phyloP scores from a whole-genome alignment of 1,284 basidiomycete species.

The Marasmius fiardii region DNA sequence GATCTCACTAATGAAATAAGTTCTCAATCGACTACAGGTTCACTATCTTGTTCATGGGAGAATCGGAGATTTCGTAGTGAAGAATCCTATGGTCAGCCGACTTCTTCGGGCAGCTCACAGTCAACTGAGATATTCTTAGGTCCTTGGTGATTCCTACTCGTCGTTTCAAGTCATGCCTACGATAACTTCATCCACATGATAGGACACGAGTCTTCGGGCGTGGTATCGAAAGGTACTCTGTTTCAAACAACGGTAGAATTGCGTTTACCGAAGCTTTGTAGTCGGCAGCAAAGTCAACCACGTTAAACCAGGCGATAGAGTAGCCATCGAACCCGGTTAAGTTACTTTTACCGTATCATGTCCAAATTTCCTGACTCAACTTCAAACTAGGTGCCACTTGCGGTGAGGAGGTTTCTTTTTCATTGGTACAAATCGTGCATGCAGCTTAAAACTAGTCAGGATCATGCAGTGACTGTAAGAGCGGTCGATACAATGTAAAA shows the following conservation, averaged over 20 bases:
- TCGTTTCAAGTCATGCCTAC: neutral
- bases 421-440: neutral
- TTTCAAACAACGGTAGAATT: neutral
- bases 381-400: conserved; percentile 58
- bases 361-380: neutral
- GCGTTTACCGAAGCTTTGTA: conserved; percentile 18
- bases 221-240: conserved; percentile 46
- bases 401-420: conserved; percentile 39
- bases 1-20: conserved; percentile 3
- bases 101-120: neutral
- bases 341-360: neutral
- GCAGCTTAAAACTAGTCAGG: conserved; percentile 25
- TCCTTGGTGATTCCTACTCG: conserved; percentile 31
- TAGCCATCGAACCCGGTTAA: conserved; percentile 74
- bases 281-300: conserved; percentile 72
- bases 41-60: conserved; percentile 76
- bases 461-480: conserved; percentile 67
- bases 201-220: conserved; percentile 54
- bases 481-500: conserved; percentile 75
- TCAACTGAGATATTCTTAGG: conserved; percentile 23
- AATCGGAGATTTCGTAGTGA: conserved; percentile 76
- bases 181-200: neutral
- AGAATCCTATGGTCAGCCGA: conserved; percentile 67
- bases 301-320: conserved; percentile 81
- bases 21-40: conserved; percentile 40